Conservation (phyloP, 208 protist species). For the Acanthamoeba culbertsoni region DNA sequence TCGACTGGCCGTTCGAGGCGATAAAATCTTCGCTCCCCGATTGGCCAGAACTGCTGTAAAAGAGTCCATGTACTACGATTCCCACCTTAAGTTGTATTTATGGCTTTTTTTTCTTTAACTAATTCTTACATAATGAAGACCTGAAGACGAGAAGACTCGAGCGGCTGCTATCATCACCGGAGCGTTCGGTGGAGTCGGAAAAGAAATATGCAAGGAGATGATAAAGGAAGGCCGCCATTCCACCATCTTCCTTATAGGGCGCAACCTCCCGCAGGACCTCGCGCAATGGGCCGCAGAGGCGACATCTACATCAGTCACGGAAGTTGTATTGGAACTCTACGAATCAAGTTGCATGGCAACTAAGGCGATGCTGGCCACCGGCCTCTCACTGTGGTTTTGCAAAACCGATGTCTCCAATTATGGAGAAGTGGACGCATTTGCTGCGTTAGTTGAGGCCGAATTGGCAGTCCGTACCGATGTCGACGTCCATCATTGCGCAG, state of each 20-base stretch:
- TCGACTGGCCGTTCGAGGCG: background rate
- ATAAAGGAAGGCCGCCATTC: background rate
- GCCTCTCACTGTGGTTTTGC: background rate
- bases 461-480: conserved; percentile 15
- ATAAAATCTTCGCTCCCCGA: background rate
- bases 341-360: too few relatives aligned
- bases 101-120: too few relatives aligned
- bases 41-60: too few relatives aligned
- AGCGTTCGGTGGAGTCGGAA: background rate
- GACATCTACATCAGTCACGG: background rate
- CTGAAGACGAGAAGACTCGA: too few relatives aligned
- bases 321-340: too few relatives aligned
- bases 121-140: too few relatives aligned
- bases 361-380: background rate
- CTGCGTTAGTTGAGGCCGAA: background rate
- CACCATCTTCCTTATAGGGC: background rate
- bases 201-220: background rate
- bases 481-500: conserved; percentile 70
- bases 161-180: conserved; percentile 2
- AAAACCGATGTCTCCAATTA: background rate
- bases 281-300: background rate
- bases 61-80: too few relatives aligned
- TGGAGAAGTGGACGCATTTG: background rate
- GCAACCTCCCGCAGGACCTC: background rate
- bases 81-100: too few relatives aligned